Base-by-base conservation (phyloP, 352 stramenopile species). In the Globisporangium echinulatum region DNA sequence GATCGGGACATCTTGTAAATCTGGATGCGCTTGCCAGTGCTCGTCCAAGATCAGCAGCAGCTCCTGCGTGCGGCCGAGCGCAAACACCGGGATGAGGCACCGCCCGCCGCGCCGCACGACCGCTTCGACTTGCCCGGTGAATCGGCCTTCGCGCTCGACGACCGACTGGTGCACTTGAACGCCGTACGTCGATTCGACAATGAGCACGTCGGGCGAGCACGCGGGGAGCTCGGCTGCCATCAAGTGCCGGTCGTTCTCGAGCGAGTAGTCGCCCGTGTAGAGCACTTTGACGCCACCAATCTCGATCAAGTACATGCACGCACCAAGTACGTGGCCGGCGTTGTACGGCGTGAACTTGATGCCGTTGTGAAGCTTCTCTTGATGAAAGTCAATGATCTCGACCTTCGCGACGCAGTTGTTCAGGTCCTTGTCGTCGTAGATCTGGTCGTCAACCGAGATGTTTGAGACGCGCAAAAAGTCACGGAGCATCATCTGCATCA, bases 311-410 rank as follows among this genome's bases (percentile, higher is more conserved):
- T 98, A 99, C 97, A 99, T 99, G 56, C 96, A 98, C 14, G 97
- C 98, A 40, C 98, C 98, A 1, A 99, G 83, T 33, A 99, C 98
- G 66, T 99, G 98, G 9, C 97, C 97, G 38, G 98, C 98, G 68
- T 99, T 99, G 66, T 99, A 98, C 33, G 96, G 96, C 63, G 96
- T 98, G 77, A 99, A 99, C 66, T 98, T 98, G 64, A 99, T 97
- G 19, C 95, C 95, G 47, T 96, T 90, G 68, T 98, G 91, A 55
- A 98, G 96, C 65, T 99, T 96, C 52, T 98, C 97, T 64, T 97
- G 89, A 66, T 97, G 89, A 68, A 98, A 99, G 77, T 99, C 97
- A 57, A 99, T 98, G 49, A 99, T 96, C 74, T 99, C 96, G 48
- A 99, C 96, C 67, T 98, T 98, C 33, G 97, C 76, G 14, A 99